These are phyloP conservation scores for Postia placenta DNA, from an alignment of 768 basidiomycete genomes.

Conservation along the genomic window DNA sequence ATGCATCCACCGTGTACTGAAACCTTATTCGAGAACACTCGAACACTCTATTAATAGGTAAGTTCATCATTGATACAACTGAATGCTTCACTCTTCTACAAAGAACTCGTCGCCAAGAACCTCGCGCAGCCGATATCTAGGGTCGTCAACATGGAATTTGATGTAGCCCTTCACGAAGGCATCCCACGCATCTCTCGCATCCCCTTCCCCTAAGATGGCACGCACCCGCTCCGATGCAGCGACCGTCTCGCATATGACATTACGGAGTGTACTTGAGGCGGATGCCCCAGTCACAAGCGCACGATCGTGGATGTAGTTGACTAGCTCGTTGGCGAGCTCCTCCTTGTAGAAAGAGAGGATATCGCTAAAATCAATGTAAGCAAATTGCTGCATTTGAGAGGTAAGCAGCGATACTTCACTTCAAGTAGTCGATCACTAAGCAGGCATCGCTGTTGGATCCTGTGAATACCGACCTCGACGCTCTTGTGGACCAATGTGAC, in stretches of 20 bases:
- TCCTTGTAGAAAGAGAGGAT: constrained; percentile 18
- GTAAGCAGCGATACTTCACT: constrained; percentile 1
- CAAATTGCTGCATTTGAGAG: background rate
- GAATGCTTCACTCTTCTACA: too few relatives aligned
- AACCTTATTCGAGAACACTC: too few relatives aligned
- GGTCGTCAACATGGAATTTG: background rate
- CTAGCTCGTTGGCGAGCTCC: constrained; percentile 9
- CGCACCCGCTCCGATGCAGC: background rate
- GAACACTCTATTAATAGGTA: too few relatives aligned
- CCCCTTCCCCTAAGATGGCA: constrained; percentile 2
- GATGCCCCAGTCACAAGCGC: constrained; percentile 6
- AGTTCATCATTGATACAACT: too few relatives aligned
- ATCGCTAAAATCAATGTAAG: constrained; percentile 4
- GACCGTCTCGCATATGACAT: constrained; percentile 11
- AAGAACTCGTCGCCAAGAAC: background rate
- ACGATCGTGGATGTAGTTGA: constrained; percentile 13
- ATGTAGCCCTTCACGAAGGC: constrained; percentile 4
- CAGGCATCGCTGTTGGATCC: constrained; percentile 1
- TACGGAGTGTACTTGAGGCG: background rate
- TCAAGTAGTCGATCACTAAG: constrained; percentile 3
- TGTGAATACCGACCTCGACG: too few relatives aligned
- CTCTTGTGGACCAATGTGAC: too few relatives aligned
- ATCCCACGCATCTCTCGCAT: constrained; percentile 6
- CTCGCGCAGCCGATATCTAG: constrained; percentile 6
- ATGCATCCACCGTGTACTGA: too few relatives aligned